phyloP scores from a whole-genome alignment of 1,284 basidiomycete genomes.

The Sparassis latifolia region DNA sequence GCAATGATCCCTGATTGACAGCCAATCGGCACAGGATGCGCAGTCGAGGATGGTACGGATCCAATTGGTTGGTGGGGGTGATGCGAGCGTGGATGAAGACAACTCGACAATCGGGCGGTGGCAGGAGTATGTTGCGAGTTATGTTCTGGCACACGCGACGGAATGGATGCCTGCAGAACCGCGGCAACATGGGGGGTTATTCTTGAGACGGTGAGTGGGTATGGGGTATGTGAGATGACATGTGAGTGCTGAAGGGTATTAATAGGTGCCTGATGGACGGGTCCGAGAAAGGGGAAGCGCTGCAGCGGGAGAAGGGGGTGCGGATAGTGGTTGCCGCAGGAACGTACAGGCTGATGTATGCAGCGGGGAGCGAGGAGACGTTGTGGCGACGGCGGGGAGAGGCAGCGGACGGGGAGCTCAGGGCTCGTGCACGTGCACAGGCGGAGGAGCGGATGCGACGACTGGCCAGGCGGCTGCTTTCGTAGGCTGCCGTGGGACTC shows the following conservation, averaged over 20 bases:
- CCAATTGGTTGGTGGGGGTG: constrained; percentile 74
- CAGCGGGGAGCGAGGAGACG: constrained; percentile 52
- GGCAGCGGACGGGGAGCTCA: constrained; percentile 35
- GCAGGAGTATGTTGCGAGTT: constrained; percentile 86
- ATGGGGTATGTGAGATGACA: not conserved
- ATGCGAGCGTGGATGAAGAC: constrained; percentile 65
- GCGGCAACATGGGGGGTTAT: constrained; percentile 32
- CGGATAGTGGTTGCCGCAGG: constrained; percentile 59
- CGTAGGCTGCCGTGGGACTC: constrained; percentile 2
- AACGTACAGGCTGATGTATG: constrained; percentile 73
- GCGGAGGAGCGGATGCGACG: constrained; percentile 49
- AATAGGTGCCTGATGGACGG: constrained; percentile 30
- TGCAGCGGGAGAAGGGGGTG: constrained; percentile 28
- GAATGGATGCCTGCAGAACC: constrained; percentile 52
- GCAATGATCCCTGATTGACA: not conserved
- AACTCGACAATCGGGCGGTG: constrained; percentile 50
- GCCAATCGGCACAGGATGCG: constrained; percentile 42
- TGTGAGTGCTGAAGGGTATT: constrained; percentile 17
- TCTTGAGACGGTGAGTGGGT: constrained; percentile 22
- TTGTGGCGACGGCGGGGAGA: constrained; percentile 32
- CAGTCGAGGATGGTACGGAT: constrained; percentile 62
- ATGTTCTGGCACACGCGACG: constrained; percentile 65
- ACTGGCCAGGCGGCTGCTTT: constrained; percentile 22
- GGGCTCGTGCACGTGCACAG: constrained; percentile 36
- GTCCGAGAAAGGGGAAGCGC: constrained; percentile 21